Percentiles rank a stretch among this genome's conserved stretches.
phyloP scores from a whole-genome alignment of 108 stramenopile species.

The Discostella pseudostelligera region DNA sequence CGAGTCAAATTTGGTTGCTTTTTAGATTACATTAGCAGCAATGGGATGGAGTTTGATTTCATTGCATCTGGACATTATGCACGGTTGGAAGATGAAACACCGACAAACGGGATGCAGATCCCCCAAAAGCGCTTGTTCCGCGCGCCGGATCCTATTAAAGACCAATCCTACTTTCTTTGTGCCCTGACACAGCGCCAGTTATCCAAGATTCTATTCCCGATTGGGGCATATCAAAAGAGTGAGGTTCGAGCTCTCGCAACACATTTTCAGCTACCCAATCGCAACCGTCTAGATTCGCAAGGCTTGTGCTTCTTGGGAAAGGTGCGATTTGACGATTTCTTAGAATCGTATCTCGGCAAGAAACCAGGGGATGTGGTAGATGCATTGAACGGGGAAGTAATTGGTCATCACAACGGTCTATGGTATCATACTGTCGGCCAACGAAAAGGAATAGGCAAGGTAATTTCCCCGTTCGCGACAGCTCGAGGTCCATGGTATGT shows the following conservation, averaged over 20 bases:
- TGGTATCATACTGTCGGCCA: slow-evolving; percentile 99
- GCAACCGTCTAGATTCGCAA: slow-evolving; percentile 85
- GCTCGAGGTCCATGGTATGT: slow-evolving; percentile 96
- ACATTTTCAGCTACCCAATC: slow-evolving; percentile 90
- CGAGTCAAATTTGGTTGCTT: slow-evolving; percentile 97
- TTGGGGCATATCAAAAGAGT: slow-evolving; percentile 87
- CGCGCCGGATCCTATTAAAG: slow-evolving; percentile 93
- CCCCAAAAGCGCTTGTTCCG: slow-evolving; percentile 63
- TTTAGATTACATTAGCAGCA: slow-evolving; percentile 64
- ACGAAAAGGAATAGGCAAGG: slow-evolving; percentile 91
- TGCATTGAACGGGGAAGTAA: slow-evolving; percentile 70
- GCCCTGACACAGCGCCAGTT: slow-evolving; percentile 88
- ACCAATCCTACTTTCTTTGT: slow-evolving; percentile 97
- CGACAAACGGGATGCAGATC: slow-evolving; percentile 6
- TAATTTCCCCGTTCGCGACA: slow-evolving; percentile 67
- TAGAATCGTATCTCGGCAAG: slow-evolving; percentile 84
- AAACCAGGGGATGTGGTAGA: slow-evolving; percentile 81
- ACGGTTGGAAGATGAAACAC: slow-evolving; percentile 51
- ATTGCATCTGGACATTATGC: slow-evolving; percentile 98
- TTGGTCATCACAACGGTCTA: slow-evolving; percentile 90
- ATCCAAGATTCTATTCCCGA: slow-evolving; percentile 81
- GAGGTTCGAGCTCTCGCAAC: slow-evolving; percentile 89
- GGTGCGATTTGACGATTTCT: slow-evolving; percentile 92
- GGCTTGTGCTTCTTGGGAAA: slow-evolving; percentile 96
- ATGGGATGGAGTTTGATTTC: slow-evolving; percentile 62